A percentile compares a stretch with the other conserved stretches of the same genome.
These are phyloP conservation scores for Botrytis squamosa DNA, from an alignment of 2,329 filamentous ascomycete genomes.

Conservation along the genomic window DNA sequence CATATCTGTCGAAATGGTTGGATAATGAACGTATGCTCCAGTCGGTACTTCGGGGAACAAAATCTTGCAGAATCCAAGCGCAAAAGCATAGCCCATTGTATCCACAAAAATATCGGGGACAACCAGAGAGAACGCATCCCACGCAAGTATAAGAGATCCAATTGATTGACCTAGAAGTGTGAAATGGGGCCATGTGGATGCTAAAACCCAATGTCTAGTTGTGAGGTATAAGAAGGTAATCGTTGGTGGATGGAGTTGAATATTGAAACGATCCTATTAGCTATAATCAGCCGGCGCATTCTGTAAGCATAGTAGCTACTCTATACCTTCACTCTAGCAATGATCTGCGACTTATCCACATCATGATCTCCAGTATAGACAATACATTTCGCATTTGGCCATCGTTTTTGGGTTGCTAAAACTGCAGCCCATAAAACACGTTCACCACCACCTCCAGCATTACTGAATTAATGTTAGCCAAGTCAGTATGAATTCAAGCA, in stretches of 20 bases:
- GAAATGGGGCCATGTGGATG: slow-evolving; percentile 85
- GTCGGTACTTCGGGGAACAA: slow-evolving; percentile 81
- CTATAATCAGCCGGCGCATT: slow-evolving; percentile 16
- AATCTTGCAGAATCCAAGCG: slow-evolving; percentile 76
- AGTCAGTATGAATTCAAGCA: not conserved
- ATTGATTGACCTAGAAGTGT: slow-evolving; percentile 92
- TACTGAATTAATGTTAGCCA: slow-evolving; percentile 51
- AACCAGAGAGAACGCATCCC: slow-evolving; percentile 88
- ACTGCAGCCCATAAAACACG: slow-evolving; percentile 96
- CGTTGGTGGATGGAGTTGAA: slow-evolving; percentile 77
- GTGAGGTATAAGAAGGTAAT: slow-evolving; percentile 88
- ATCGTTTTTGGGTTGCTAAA: slow-evolving; percentile 81
- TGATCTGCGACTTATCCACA: slow-evolving; percentile 74
- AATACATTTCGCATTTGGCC: slow-evolving; percentile 83
- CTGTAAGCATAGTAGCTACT: not conserved
- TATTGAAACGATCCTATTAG: slow-evolving; percentile 79
- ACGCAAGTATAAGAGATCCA: slow-evolving; percentile 82
- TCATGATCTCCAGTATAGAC: slow-evolving; percentile 97
- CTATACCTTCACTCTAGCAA: slow-evolving; percentile 70
- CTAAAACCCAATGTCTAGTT: slow-evolving; percentile 80
- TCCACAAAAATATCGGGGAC: slow-evolving; percentile 94
- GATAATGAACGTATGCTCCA: slow-evolving; percentile 94
- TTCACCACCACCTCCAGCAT: slow-evolving; percentile 94
- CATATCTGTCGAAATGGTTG: slow-evolving; percentile 98
- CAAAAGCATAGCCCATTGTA: slow-evolving; percentile 97